phyloP scores from a whole-genome alignment of 352 stramenopile species.

The Phytophthora ramorum region DNA sequence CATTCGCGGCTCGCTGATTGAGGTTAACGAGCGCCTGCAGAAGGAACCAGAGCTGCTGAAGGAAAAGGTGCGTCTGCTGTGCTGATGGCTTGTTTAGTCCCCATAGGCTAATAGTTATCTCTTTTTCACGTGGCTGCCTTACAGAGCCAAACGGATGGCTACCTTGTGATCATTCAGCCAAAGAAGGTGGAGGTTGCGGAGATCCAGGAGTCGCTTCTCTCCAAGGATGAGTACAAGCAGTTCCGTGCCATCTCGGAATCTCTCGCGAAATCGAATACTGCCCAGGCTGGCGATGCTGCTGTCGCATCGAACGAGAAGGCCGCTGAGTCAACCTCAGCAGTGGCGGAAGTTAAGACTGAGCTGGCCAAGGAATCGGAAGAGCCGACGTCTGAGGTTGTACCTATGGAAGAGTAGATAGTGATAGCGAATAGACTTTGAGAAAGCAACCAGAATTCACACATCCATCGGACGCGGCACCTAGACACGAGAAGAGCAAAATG shows the following conservation, averaged over 20 bases:
- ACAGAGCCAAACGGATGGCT: constrained; percentile 75
- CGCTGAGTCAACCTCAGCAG: background rate
- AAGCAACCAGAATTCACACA: constrained; percentile 7
- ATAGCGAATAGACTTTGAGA: constrained; percentile 12
- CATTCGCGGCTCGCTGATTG: constrained; percentile 81
- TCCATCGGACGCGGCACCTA: background rate
- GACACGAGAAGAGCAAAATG: constrained; percentile 12
- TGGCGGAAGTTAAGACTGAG: background rate
- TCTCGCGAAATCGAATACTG: background rate
- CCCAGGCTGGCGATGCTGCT: background rate
- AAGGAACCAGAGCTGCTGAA: constrained; percentile 68
- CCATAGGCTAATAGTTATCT: background rate
- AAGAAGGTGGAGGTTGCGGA: constrained; percentile 81
- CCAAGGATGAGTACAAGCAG: constrained; percentile 79
- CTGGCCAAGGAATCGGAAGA: constrained; percentile 5
- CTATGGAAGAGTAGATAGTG: constrained; percentile 37
- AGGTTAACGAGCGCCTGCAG: constrained; percentile 77
- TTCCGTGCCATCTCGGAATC: constrained; percentile 56
- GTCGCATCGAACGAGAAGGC: constrained; percentile 2
- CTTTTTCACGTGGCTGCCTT: constrained; percentile 7
- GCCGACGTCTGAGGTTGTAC: constrained; percentile 11
- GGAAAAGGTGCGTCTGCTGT: constrained; percentile 39
- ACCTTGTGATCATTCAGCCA: constrained; percentile 83
- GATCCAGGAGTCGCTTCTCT: constrained; percentile 85
- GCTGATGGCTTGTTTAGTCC: background rate